Evolutionary conservation across 208 protist genomes (phyloP).

Genomic region (Acanthamoeba lenticulata): DNA sequence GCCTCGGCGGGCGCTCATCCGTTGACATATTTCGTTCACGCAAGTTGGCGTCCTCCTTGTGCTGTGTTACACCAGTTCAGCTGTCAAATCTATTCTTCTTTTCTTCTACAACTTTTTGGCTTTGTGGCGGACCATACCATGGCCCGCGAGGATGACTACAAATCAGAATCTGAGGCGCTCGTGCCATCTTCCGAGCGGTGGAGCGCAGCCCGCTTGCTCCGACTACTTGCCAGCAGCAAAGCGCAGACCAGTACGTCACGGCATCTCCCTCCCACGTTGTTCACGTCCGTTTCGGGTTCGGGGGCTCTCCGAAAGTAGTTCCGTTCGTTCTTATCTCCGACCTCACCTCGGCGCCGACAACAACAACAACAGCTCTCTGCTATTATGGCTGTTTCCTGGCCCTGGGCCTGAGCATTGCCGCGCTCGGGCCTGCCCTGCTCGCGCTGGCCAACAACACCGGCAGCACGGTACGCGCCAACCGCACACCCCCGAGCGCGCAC

Average conservation of each 20-base stretch:
- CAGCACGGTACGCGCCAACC: conserved; percentile 3
- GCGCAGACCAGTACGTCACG: neutral
- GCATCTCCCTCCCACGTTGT: neutral
- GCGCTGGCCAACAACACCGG: conserved; percentile 42
- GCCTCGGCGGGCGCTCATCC: no score
- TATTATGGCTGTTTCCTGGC: conserved; percentile 48
- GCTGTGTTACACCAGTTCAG: no score
- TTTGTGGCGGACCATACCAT: no score
- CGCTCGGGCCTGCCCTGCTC: neutral
- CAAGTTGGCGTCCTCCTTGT: no score
- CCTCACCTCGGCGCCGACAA: neutral
- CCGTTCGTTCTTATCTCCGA: neutral
- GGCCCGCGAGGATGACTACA: no score
- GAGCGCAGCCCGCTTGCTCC: neutral
- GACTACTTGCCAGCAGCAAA: neutral
- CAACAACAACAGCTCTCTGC: neutral
- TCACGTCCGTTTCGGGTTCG: neutral
- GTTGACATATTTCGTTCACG: no score
- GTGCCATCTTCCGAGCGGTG: no score
- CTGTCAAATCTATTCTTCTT: no score
- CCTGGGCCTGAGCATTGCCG: conserved; percentile 22
- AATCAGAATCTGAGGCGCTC: no score
- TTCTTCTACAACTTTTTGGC: no score
- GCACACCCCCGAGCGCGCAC: no score
- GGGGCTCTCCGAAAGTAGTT: neutral